Percentiles rank a stretch among this genome's conserved stretches.
These are phyloP conservation scores for Boehmeria nivea DNA, from an alignment of 306 rosid species.

Conservation along the genomic window DNA sequence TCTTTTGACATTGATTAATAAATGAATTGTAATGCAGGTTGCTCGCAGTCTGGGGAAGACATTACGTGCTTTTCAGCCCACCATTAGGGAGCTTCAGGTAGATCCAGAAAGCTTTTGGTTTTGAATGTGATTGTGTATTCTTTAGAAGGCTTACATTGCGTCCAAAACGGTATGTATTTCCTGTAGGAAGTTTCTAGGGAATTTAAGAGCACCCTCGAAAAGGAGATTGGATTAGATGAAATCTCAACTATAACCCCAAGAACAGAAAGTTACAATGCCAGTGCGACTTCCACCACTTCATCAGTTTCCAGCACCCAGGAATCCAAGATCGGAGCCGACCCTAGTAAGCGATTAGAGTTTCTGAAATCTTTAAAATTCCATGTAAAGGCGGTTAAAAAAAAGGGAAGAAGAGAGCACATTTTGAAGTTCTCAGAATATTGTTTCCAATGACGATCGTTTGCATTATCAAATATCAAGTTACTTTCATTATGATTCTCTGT, in stretches of 20 bases:
- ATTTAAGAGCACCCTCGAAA: constrained; percentile 91
- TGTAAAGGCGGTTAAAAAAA: too few species aligned
- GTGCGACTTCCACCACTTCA: constrained; percentile 35
- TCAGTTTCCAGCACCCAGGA: constrained; percentile 34
- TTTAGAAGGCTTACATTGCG: too few species aligned
- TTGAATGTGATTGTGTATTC: constrained; percentile 1
- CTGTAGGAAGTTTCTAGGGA: constrained; percentile 89
- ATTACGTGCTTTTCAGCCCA: constrained; percentile 91
- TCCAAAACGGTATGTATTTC: neutral
- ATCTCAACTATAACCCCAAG: constrained; percentile 42
- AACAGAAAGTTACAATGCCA: constrained; percentile 32
- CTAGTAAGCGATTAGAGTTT: constrained; percentile 50
- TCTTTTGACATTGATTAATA: too few species aligned
- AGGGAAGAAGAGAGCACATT: too few species aligned
- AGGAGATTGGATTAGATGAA: constrained; percentile 97
- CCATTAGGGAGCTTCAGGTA: constrained; percentile 96
- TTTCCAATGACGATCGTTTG: too few species aligned
- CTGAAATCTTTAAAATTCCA: too few species aligned
- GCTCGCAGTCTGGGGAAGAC: constrained; percentile 95
- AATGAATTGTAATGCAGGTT: constrained; percentile 46
- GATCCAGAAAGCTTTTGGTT: constrained; percentile 9
- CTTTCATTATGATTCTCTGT: too few species aligned
- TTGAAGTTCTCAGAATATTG: too few species aligned
- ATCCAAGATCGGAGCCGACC: constrained; percentile 48
- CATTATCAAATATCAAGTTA: too few species aligned